Evolutionary conservation across 2,329 filamentous ascomycete species (phyloP), one percentile per base, ranked within the genome.

Genomic region (Pseudopyrenochaeta lycopersici): DNA sequence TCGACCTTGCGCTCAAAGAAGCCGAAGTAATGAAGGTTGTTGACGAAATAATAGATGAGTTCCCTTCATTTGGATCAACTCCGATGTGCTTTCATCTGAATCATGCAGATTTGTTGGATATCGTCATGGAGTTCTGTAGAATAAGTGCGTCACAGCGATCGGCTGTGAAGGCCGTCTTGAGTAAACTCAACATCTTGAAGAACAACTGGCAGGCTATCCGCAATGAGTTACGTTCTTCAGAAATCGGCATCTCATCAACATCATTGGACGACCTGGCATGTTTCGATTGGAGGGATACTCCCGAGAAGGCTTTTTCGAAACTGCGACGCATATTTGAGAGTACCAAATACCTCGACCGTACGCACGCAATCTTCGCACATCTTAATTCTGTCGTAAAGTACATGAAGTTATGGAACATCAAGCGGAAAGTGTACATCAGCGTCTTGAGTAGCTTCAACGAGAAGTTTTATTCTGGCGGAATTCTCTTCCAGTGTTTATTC

Each of bases 1-100:
- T 92, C 4, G 92, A 98, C 67, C 80, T 96, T 40, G 89, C 92
- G 1, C 76, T 97, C 50, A 96, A 96, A 68, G 95, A 99, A 75
- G 94, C 94, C 0, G 94, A 98, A 75, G 89, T 92, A 0, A 85
- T 99, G 63, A 98, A 97, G 67, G 93, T 98, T 2, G 80, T 98
- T 18, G 95, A 99, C 71, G 95, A 99, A 72, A 90, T 97, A 35
- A 84, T 96, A 14, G 83, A 88, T 43, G 85, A 89, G 4, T 93
- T 98, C 59, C 93, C 93, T 0, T 87, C 88, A 2, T 80, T 96
- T 11, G 83, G 85, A 9, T 82, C 86, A 0, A 83, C 84, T 2
- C 85, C 87, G 21, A 92, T 97, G 86, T 96, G 90, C 69, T 96
- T 97, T 64, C 88, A 97, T 61, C 76, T 99, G 31, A 95, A 95